Evolutionary conservation across 169 alveolate species (phyloP).

Genomic region (Eimeria maxima): DNA sequence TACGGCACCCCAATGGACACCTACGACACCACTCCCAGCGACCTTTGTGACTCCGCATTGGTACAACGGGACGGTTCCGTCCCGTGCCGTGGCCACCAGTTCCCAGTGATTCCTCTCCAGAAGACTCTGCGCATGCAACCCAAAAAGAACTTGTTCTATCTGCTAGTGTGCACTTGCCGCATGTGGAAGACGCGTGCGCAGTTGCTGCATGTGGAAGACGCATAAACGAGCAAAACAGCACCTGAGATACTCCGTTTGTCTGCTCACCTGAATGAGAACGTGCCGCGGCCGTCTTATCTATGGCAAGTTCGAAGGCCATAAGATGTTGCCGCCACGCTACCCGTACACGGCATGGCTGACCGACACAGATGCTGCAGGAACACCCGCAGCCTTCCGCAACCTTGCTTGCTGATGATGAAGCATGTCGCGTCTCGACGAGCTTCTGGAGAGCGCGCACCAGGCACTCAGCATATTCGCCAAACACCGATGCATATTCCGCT

Average conservation of each 20-base stretch:
- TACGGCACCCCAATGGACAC: constrained; percentile 73
- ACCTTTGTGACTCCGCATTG: constrained; percentile 33
- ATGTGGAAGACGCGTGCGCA: neutral
- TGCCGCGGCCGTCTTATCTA: constrained; percentile 56
- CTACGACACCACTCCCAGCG: constrained; percentile 72
- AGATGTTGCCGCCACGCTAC: constrained; percentile 62
- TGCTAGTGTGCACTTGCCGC: neutral
- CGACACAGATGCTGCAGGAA: constrained; percentile 36
- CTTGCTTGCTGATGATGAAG: neutral
- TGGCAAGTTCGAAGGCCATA: constrained; percentile 65
- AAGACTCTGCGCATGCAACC: constrained; percentile 19
- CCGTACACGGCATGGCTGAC: constrained; percentile 66
- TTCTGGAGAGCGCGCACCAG: constrained; percentile 49
- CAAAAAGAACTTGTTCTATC: neutral
- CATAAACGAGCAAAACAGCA: neutral
- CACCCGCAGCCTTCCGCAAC: constrained; percentile 58
- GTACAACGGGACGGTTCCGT: constrained; percentile 17
- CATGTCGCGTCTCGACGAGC: constrained; percentile 56
- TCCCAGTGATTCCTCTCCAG: constrained; percentile 47
- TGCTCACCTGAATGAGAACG: constrained; percentile 62
- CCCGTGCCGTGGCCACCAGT: neutral
- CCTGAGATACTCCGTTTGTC: constrained; percentile 8
- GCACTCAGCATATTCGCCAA: constrained; percentile 57
- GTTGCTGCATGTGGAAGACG: neutral
- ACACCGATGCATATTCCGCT: constrained; percentile 62